Base-by-base conservation (phyloP, 345 rosid genomes). In the Bruguiera sexangula region DNA sequence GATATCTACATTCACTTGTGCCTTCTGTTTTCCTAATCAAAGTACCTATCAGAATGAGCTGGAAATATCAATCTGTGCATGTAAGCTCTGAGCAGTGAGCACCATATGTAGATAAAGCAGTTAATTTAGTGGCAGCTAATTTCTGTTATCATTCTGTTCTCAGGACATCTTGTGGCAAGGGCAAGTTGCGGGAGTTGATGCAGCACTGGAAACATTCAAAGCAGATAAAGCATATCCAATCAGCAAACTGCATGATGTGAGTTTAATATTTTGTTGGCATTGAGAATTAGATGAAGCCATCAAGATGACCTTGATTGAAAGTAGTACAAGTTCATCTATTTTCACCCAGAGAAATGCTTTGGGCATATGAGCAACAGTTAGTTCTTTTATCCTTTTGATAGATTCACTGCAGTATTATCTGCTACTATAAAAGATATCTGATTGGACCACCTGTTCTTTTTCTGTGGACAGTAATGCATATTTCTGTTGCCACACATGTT, bases 81-180 rank as follows among this genome's bases (percentile, higher is more conserved):
- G 6, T 54, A 13, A 3, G 1, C 43, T 63, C 43, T n/a, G 21
- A 3, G 5, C 26, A 53, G 30, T 65, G 43, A 52, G 6, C 0
- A 7, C 19, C 21, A 34, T 53, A 56, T 31, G 4, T 31, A 26
- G 39, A 60, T 31, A 43, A 31, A 51, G n/a, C 46, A 27, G 34
- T 6, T 53, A 39, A 53, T 34, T 20, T 51, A 55, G 31, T 65
- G 60, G 63, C 52, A 62, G 18, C 4, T 52, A 67, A 13, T 54
- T 58, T 70, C 2, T 66, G 18, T 58, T 16, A 11, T 63, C 32
- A 30, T 65, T 32, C 65, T 72, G 31, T 71, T 30, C 78, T 75
- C 80, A 95, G 99, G 98, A 95, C 70, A 79, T 90, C 62, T 79
- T 82, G 69, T 92, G 99, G 99, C 85, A 90, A 84, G 99, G 99